Base-by-base conservation (phyloP, 495 filamentous ascomycete species). In the Penicillium dipodomyicola region DNA sequence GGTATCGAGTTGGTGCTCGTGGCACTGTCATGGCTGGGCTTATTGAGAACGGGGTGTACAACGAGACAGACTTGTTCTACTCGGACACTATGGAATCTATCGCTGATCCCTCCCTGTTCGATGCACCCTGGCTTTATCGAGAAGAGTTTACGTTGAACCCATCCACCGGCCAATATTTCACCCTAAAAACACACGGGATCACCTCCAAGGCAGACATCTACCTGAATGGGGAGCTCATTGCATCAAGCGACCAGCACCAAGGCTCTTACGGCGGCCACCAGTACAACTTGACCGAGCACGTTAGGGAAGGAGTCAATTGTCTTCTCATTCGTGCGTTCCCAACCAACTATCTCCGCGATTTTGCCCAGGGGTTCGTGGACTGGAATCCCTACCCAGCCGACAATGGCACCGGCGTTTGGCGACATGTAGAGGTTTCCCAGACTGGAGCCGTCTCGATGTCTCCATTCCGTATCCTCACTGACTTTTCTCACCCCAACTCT, bases 311-410 rank as follows among this genome's bases (percentile, higher is more conserved):
- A 0, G 22, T 49, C 0, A 87, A 87, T 61, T 80, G 77, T 0
- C 42, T 88, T 14, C 68, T 80, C 5, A 75, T 86, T 14, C 65
- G 74, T 23, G 80, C 77, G 0, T 72, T 85, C 52, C 84, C 84
- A 1, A 86, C 84, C 0, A 70, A 82, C 55, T 86, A 85, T 61
- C 72, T 80, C 27, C 72, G 77, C 25, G 83, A 88, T 54, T 75
- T 87, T 45, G 82, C 78, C 0, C 61, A 83, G 19, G 82, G 84
- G 0, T 88, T 83, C 52, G 79, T 82, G 1, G 85, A 88, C 54
- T 88, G 85, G 85, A 87, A 87, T 42, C 84, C 84, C 0, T 82
- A 80, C 52, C 84, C 85, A 0, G 69, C 75, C 0, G 81, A 85
- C 60, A 84, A 80, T 49, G 79, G 80, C 1, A 84, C 80, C 0